Evolutionary conservation across 768 basidiomycete genomes (phyloP), one percentile per base, ranked within the genome.

Genomic region (Tephrocybe sp.): DNA sequence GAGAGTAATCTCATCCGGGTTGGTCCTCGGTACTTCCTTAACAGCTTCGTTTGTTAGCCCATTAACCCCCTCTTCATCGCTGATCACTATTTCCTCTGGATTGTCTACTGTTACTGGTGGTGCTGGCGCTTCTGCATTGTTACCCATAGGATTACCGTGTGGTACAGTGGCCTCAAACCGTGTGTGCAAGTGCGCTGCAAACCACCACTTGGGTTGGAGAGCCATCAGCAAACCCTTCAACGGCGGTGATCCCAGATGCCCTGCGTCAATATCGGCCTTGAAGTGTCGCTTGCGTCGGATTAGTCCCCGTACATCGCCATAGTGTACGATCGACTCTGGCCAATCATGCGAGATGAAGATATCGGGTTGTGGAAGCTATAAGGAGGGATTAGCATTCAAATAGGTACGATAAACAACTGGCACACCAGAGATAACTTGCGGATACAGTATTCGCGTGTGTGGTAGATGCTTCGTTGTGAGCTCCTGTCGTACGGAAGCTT

Each of bases 331-430:
- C 1, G 76, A 76, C 34, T 81, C 78, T 0, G 97, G 97, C 97
- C 96, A 99, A 67, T 98, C 97, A 63, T 99, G 96, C 2, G 95
- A 98, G 28, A 98, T 76, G 73, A 98, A 91, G 22, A 98, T 78
- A 24, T 83, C 69, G 5, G 85, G 78, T 9, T 76, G 72, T 4
- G 84, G 75, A 30, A 88, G 73, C 88, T 78, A 42, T 21, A 13
- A 0, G 19, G 9, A 32, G 9, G 28, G 30, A 46, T 77, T 49
- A 34, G 49, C 24, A 27, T 49, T 35, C 11, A 9, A 6, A 19
- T 24, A 19, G 16, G 5, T 18, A 26, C 12, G 25, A 26, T 9
- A 4, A 48, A 25, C 12, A 16, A 21, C 31, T 43, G 6, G 64
- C 78, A 30, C 60, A 87, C 87, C 30, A 89, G 79, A 21, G 91